Conservation (phyloP, 805 yeast genomes). For the Hanseniaspora lachancei region DNA sequence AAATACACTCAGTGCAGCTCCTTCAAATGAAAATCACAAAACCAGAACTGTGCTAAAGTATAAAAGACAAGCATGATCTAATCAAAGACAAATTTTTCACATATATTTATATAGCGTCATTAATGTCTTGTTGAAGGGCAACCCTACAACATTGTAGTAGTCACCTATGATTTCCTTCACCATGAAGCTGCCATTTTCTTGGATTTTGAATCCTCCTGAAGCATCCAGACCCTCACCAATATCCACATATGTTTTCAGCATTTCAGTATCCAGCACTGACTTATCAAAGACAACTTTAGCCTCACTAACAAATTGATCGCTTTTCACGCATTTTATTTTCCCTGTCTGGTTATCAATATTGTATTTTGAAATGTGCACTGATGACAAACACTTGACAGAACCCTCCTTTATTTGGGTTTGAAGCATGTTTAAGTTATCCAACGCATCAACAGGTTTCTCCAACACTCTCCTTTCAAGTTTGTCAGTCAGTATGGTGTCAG, state of each 20-base stretch:
- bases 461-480: slow-evolving; percentile 41
- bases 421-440: slow-evolving; percentile 28
- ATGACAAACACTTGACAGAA: slow-evolving; percentile 1
- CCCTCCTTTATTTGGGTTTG: neutral
- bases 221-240: slow-evolving; percentile 65
- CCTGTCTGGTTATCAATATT: neutral
- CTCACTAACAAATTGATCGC: slow-evolving; percentile 30
- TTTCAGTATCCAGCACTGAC: slow-evolving; percentile 30
- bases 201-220: slow-evolving; percentile 88
- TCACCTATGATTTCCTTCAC: slow-evolving; percentile 63
- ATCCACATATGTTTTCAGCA: slow-evolving; percentile 48
- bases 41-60: neutral
- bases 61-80: neutral
- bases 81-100: neutral
- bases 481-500: slow-evolving; percentile 65
- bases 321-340: slow-evolving; percentile 9
- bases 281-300: slow-evolving; percentile 33
- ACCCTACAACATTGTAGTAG: slow-evolving; percentile 73
- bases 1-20: too few relatives aligned
- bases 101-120: neutral
- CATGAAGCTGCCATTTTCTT: slow-evolving; percentile 55
- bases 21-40: neutral
- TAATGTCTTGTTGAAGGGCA: slow-evolving; percentile 51
- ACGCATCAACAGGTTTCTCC: slow-evolving; percentile 64
- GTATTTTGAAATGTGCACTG: neutral